Percentiles rank a stretch among this genome's conserved stretches.
These are phyloP conservation scores for Canna indica DNA, from an alignment of 176 grass and related monocot species.

Conservation along the genomic window DNA sequence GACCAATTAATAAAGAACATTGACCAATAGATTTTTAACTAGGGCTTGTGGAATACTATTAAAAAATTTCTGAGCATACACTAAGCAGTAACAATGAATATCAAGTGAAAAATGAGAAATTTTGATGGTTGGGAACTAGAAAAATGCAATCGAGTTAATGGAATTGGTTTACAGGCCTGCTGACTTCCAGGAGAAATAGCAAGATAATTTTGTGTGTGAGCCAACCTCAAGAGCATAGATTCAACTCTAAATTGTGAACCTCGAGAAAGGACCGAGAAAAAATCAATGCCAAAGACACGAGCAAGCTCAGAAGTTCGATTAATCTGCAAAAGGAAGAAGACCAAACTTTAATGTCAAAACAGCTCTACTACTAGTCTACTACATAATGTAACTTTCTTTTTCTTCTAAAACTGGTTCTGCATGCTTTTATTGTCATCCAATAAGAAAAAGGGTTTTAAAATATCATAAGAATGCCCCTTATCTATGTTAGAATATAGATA, in stretches of 20 bases:
- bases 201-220: slow-evolving; percentile 95
- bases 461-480: background rate
- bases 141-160: background rate
- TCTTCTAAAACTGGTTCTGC: background rate
- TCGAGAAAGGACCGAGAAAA: slow-evolving; percentile 95
- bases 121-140: background rate
- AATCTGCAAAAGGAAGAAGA: slow-evolving; percentile 44
- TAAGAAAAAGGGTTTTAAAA: background rate
- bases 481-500: background rate
- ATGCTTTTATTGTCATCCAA: background rate
- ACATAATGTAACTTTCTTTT: background rate
- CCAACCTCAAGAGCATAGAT: slow-evolving; percentile 93
- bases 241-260: slow-evolving; percentile 94
- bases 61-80: too few species aligned
- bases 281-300: slow-evolving; percentile 95
- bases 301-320: slow-evolving; percentile 96
- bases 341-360: background rate
- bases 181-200: slow-evolving; percentile 89
- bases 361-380: background rate
- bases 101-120: background rate
- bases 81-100: background rate
- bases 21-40: background rate
- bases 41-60: too few species aligned
- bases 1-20: background rate
- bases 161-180: slow-evolving; percentile 38